phyloP scores from a whole-genome alignment of 2,329 filamentous ascomycete species.

The Monilinia aucupariae region DNA sequence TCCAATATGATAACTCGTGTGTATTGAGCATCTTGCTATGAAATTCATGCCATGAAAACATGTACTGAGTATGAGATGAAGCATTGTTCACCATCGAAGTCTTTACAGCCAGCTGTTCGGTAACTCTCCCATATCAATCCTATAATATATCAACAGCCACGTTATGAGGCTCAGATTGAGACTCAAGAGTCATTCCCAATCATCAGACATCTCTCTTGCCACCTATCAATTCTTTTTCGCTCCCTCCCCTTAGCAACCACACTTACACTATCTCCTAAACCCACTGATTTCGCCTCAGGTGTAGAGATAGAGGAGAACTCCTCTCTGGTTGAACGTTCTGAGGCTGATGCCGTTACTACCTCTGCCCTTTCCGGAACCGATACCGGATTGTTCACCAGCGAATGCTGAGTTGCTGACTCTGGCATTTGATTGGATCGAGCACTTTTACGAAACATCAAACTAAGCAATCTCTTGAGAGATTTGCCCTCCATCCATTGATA shows the following conservation, averaged over 20 bases:
- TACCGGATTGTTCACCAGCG: neutral
- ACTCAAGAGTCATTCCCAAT: neutral
- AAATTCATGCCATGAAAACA: no score
- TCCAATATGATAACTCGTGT: no score
- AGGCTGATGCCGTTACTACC: neutral
- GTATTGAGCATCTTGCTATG: no score
- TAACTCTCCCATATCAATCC: neutral
- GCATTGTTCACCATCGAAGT: no score
- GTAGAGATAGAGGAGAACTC: neutral
- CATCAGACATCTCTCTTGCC: neutral
- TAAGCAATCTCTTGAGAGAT: neutral
- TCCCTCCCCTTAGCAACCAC: slow-evolving; percentile 11
- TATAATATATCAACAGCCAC: no score
- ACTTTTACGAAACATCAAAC: neutral
- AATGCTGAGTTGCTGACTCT: neutral
- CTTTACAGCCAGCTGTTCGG: no score
- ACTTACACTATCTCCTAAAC: slow-evolving; percentile 8
- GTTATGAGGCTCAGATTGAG: neutral
- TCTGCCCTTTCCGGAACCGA: neutral
- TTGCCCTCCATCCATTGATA: neutral
- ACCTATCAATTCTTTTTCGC: slow-evolving; percentile 13
- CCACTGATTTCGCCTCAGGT: neutral
- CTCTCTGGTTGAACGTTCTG: neutral
- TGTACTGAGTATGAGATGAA: no score
- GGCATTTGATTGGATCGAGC: neutral